Evolutionary conservation across 116 monocot species (phyloP).

Genomic region (Phalaenopsis hybrid): DNA sequence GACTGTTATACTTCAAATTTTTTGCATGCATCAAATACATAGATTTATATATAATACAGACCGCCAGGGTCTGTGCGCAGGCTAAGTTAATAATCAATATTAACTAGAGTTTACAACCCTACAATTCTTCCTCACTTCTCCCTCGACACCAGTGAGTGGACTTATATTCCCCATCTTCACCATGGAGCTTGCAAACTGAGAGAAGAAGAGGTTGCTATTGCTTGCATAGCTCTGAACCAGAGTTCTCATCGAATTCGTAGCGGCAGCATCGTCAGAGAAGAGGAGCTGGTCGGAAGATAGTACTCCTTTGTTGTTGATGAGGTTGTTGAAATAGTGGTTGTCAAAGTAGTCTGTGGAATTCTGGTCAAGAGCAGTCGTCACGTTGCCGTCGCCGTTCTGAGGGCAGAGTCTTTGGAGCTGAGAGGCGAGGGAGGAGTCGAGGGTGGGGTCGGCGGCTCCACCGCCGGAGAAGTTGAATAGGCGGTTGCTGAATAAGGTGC

Average conservation of each 20-base stretch:
- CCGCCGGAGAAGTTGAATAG: constrained; percentile 50
- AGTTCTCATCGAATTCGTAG: constrained; percentile 21
- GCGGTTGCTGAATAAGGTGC: constrained; percentile 43
- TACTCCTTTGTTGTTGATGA: constrained; percentile 42
- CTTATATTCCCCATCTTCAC: constrained; percentile 66
- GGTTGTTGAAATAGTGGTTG: constrained; percentile 65
- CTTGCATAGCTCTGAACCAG: constrained; percentile 31
- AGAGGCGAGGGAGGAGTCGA: constrained; percentile 30
- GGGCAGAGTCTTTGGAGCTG: constrained; percentile 32
- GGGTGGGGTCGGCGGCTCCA: constrained; percentile 31
- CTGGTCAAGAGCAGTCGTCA: constrained; percentile 38
- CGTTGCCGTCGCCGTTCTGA: constrained; percentile 47
- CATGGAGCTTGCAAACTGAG: constrained; percentile 46
- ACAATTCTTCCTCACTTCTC: constrained; percentile 47
- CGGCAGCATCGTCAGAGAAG: constrained; percentile 42
- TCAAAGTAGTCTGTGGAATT: constrained; percentile 54
- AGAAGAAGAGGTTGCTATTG: constrained; percentile 21
- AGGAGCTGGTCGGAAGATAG: constrained; percentile 62
- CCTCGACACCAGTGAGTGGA: constrained; percentile 38
- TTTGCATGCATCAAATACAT: no score
- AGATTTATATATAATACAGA: no score
- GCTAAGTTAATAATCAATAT: not conserved
- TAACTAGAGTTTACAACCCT: constrained; percentile 43
- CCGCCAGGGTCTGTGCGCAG: not conserved
- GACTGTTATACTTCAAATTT: no score